Conservation (phyloP, 1,139 yeast species). For the Geotrichum carabidarum region DNA sequence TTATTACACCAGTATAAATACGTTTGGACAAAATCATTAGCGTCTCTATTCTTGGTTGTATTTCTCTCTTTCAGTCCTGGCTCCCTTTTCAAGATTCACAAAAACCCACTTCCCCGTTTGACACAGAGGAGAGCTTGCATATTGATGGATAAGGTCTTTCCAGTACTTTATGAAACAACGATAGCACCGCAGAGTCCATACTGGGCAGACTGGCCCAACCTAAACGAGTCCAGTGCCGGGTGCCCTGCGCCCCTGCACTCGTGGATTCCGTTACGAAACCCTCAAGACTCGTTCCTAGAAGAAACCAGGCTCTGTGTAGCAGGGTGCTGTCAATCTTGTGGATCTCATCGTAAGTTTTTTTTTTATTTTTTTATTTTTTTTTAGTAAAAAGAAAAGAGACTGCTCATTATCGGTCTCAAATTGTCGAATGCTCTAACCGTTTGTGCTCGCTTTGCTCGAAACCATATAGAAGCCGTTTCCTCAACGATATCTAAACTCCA, state of each 20-base stretch:
- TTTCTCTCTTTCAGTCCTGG: too few species aligned
- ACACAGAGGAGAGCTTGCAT: too few species aligned
- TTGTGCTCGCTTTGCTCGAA: neutral
- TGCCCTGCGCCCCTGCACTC: conserved; percentile 16
- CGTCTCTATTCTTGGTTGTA: too few species aligned
- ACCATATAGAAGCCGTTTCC: conserved; percentile 14
- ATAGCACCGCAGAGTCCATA: neutral
- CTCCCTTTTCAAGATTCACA: too few species aligned
- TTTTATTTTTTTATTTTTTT: neutral
- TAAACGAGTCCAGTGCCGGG: conserved; percentile 13
- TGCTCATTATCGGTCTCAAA: too few species aligned
- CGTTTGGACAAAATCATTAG: too few species aligned
- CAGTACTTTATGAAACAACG: neutral
- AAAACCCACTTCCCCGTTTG: too few species aligned
- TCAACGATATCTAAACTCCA: conserved; percentile 12
- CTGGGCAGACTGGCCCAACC: conserved; percentile 7
- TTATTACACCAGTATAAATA: too few species aligned
- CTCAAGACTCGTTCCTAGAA: conserved; percentile 10
- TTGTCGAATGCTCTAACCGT: too few species aligned
- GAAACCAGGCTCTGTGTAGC: conserved; percentile 16
- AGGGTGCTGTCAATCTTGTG: conserved; percentile 20
- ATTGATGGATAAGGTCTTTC: neutral
- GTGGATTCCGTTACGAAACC: conserved; percentile 11
- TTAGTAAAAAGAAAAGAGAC: too few species aligned
- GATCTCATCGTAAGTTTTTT: conserved; percentile 11